A percentile compares a stretch with the other conserved stretches of the same genome.
Evolutionary conservation across 2,329 filamentous ascomycete genomes (phyloP).

Genomic region (Clarireedia homoeocarpa): DNA sequence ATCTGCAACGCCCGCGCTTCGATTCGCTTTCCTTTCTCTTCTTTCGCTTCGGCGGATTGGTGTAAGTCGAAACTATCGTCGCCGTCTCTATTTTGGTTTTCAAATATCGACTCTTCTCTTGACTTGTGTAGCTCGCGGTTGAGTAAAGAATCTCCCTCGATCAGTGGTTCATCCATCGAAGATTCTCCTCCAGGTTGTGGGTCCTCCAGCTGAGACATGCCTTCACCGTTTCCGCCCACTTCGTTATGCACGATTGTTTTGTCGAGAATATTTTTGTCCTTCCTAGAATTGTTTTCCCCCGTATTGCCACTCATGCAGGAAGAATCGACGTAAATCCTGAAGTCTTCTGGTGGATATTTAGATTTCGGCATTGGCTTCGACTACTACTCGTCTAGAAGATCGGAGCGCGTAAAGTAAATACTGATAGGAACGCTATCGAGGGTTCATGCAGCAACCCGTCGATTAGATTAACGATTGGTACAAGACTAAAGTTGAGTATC

Average conservation of each 20-base stretch:
- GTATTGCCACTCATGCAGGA: constrained; percentile 20
- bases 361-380: constrained; percentile 18
- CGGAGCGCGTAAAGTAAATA: constrained; percentile 16
- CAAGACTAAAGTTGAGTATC: constrained; percentile 1
- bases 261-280: constrained; percentile 11
- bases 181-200: neutral
- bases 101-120: constrained; percentile 8
- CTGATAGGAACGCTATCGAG: constrained; percentile 4
- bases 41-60: constrained; percentile 5
- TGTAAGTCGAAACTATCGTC: constrained; percentile 7
- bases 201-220: constrained; percentile 1
- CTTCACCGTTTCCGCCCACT: constrained; percentile 3
- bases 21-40: constrained; percentile 12
- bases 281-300: constrained; percentile 1
- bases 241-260: constrained; percentile 23
- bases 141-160: neutral
- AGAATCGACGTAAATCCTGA: constrained; percentile 27
- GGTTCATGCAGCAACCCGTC: constrained; percentile 25
- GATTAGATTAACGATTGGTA: constrained; percentile 3
- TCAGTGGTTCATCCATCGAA: neutral
- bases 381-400: neutral
- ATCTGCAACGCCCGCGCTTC: constrained; percentile 21
- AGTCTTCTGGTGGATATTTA: constrained; percentile 16
- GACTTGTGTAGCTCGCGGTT: neutral
- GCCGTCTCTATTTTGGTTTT: constrained; percentile 8